Evolutionary conservation across 176 grass and related monocot species (phyloP).

Genomic region (Chloris gayana): DNA sequence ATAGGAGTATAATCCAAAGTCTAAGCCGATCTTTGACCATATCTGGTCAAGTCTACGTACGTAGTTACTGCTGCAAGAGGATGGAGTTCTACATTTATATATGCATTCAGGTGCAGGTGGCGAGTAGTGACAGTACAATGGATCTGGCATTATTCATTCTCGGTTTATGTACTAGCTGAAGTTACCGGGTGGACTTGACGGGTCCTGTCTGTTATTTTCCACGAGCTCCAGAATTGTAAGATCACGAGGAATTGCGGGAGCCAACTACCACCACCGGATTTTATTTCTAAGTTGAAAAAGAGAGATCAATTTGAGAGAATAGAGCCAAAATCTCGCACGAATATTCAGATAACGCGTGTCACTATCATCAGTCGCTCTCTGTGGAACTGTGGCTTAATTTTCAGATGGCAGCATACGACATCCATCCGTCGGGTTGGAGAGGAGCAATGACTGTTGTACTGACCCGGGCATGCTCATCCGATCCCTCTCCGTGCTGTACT

Average conservation of each 20-base stretch:
- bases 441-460: not conserved
- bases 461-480: not conserved
- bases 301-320: not conserved
- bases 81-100: not conserved
- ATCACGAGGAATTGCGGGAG: not conserved
- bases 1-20: not conserved
- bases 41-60: not conserved
- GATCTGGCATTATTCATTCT: not conserved
- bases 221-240: not conserved
- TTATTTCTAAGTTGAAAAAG: no score
- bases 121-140: not conserved
- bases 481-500: not conserved
- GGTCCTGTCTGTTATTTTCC: slow-evolving; percentile 13
- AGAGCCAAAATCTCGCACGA: not conserved
- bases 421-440: not conserved
- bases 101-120: not conserved
- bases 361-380: not conserved
- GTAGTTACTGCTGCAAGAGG: not conserved
- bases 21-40: not conserved
- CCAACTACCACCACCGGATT: not conserved
- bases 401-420: not conserved
- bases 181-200: not conserved
- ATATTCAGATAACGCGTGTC: not conserved
- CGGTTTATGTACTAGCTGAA: not conserved
- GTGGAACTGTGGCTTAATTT: not conserved